These are phyloP conservation scores for Falciphora oryzae DNA, from an alignment of 2,329 filamentous ascomycete genomes.

Conservation along the genomic window DNA sequence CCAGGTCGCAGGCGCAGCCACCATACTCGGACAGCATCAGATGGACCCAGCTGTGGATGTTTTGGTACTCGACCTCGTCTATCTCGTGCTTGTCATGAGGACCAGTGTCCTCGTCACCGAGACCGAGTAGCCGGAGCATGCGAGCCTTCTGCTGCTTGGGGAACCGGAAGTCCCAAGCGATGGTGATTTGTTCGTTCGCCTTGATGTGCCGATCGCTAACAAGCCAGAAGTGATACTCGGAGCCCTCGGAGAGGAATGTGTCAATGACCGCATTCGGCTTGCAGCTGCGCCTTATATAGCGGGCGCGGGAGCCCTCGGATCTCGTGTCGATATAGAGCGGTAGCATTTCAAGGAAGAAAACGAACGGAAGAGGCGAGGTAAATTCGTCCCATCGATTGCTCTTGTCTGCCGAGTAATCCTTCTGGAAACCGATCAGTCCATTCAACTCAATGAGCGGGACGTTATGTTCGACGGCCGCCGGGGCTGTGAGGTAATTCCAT, in stretches of 20 bases:
- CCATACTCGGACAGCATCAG: constrained; percentile 71
- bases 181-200: constrained; percentile 57
- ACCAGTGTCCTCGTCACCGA: constrained; percentile 52
- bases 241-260: constrained; percentile 71
- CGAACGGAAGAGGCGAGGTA: constrained; percentile 62
- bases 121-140: constrained; percentile 54
- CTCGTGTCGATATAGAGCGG: constrained; percentile 92
- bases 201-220: constrained; percentile 73
- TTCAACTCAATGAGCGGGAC: constrained; percentile 65
- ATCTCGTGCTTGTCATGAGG: constrained; percentile 47
- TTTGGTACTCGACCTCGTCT: constrained; percentile 54
- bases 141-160: constrained; percentile 48
- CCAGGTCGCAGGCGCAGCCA: constrained; percentile 68
- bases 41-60: constrained; percentile 59
- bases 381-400: constrained; percentile 64
- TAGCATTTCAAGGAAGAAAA: constrained; percentile 81
- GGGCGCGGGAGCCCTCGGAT: constrained; percentile 75
- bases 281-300: constrained; percentile 90
- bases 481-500: constrained; percentile 61
- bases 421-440: constrained; percentile 67
- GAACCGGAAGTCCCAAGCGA: constrained; percentile 62
- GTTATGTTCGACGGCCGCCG: constrained; percentile 48
- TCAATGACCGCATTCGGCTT: constrained; percentile 83
- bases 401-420: constrained; percentile 62
- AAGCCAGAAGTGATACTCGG: constrained; percentile 89